Evolutionary conservation across 768 basidiomycete species (phyloP).

Genomic region (Austroboletus festivus): DNA sequence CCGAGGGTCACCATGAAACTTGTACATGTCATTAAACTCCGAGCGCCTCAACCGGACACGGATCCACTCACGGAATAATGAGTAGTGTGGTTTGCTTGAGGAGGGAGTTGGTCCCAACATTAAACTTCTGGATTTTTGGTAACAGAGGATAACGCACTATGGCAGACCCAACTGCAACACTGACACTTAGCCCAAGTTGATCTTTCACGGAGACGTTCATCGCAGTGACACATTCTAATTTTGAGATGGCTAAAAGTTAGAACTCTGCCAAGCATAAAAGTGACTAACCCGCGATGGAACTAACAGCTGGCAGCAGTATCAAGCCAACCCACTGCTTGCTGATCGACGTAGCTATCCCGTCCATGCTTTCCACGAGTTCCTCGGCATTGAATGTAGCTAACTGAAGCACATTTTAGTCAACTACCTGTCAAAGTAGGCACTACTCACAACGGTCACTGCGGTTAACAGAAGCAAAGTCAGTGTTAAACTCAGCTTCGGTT

Average conservation of each 20-base stretch:
- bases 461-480: conserved; percentile 55
- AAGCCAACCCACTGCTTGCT: conserved; percentile 88
- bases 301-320: conserved; percentile 83
- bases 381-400: conserved; percentile 63
- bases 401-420: conserved; percentile 23
- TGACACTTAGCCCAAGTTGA: conserved; percentile 78
- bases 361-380: conserved; percentile 80
- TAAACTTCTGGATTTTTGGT: neutral
- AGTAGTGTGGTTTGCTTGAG: conserved; percentile 78
- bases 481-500: conserved; percentile 57
- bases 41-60: neutral
- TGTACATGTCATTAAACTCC: conserved; percentile 1
- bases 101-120: neutral
- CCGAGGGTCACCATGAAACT: conserved; percentile 73
- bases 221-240: conserved; percentile 79
- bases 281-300: conserved; percentile 67
- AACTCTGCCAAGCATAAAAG: neutral
- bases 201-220: conserved; percentile 86
- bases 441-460: conserved; percentile 59
- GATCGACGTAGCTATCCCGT: conserved; percentile 66
- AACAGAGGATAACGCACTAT: conserved; percentile 45
- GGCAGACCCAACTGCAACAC: conserved; percentile 78
- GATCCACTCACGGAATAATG: conserved; percentile 66
- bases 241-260: neutral
- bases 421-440: neutral